Evolutionary conservation across 1,139 yeast species (phyloP), one percentile per base, ranked within the genome.

Genomic region (Scheffersomyces insectosa): DNA sequence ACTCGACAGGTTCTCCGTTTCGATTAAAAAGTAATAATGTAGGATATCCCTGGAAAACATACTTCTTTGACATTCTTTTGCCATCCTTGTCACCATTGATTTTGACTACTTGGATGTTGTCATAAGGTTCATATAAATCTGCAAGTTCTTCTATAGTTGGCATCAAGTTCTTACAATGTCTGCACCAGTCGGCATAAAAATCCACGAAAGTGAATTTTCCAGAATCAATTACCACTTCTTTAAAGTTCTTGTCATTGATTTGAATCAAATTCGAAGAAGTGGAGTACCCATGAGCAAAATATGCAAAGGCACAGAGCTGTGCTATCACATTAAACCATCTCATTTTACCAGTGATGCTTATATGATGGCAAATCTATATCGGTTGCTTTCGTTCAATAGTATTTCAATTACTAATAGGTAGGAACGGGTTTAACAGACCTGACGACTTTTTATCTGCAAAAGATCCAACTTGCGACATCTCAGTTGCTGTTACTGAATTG

Each of bases 121-220:
- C 71, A 27, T 65, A 63, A 29, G 72, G 75, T 14, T 63, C 65
- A 55, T 75, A 85, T 8, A 72, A 54, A 4, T 72, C 75, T 1
- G 84, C 83, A 36, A 85, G 69, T 56, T 77, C 70, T 48, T 83
- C 88, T 62, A 80, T 80, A 4, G 74, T 72, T 7, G 95, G 95
- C 59, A 77, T 76, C 59, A 87, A 64, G 42, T 70, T 75, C 63
- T 81, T 80, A 66, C 95, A 87, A 66, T 87, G 91, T 40, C 87
- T 77, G 59, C 95, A 87, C 95, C 95, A 87, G 42, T 79, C 80
- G 32, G 93, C 88, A 55, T 85, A 85, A 57, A 85, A 85, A 47
- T 87, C 88, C 40, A 87, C 87, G 47, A 87, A 72, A 0, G 88
- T 75, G 47, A 78, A 81, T 52, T 84, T 80, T 7, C 81, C 84